Percentiles rank a stretch among this genome's conserved stretches.
Evolutionary conservation across 1,284 basidiomycete species (phyloP).

Genomic region (Amylostereum areolatum): DNA sequence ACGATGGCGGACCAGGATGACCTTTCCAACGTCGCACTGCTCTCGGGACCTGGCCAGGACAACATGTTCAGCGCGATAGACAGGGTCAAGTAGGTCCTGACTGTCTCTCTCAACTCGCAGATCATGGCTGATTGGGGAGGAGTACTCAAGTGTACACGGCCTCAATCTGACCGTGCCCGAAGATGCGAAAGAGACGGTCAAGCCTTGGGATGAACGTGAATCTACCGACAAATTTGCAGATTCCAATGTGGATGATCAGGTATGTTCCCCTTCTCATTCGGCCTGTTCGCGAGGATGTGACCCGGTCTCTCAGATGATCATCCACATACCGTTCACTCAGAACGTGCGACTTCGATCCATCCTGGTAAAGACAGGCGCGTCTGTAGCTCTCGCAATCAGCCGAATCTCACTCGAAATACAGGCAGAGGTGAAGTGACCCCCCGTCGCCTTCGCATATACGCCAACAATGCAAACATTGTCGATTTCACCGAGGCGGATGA

Average conservation of each 20-base stretch:
- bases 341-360: constrained; percentile 71
- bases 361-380: constrained; percentile 63
- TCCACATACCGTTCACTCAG: constrained; percentile 76
- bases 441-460: constrained; percentile 60
- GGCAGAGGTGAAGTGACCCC: constrained; percentile 69
- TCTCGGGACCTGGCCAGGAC: constrained; percentile 36
- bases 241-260: constrained; percentile 77
- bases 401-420: constrained; percentile 19
- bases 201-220: constrained; percentile 75
- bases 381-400: background rate
- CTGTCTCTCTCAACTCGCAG: constrained; percentile 2
- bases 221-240: constrained; percentile 59
- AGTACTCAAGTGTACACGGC: constrained; percentile 60
- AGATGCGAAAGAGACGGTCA: constrained; percentile 67
- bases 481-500: constrained; percentile 70
- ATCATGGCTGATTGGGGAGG: constrained; percentile 9
- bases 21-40: constrained; percentile 16
- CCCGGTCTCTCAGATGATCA: constrained; percentile 48
- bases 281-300: constrained; percentile 2
- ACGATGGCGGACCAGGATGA: constrained; percentile 10
- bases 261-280: constrained; percentile 21
- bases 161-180: constrained; percentile 73
- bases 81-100: constrained; percentile 58
- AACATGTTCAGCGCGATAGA: constrained; percentile 64
- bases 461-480: constrained; percentile 65